Evolutionary conservation across 2,329 filamentous ascomycete genomes (phyloP), one percentile per base, ranked within the genome.

Genomic region (Septoria linicola): DNA sequence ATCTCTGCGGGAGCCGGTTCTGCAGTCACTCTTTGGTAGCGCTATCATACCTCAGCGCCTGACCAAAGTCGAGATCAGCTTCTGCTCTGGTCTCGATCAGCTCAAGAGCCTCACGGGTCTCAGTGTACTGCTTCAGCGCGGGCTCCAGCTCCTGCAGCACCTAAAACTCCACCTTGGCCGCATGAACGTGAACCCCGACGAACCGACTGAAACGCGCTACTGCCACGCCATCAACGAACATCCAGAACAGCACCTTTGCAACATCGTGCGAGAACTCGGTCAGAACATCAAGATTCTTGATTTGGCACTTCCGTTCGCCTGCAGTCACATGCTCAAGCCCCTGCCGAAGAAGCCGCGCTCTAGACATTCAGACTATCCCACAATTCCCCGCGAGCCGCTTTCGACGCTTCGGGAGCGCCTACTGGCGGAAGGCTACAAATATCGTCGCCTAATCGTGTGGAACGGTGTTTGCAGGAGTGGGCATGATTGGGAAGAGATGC

Each of bases 221-320:
- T 23, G 16, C 17, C 25, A 30, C 3, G 32, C 47, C 14, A 54
- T 59, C 17, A 40, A 53, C 11, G 49, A 58, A 14, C 48, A 57
- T 21, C 57, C 58, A 6, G 51, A 58, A 17, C 32, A 52, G 14
- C 60, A 62, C 31, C 42, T 58, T 31, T 64, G 61, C 49, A 54
- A 55, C 40, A 44, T 64, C 16, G 41, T 64, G 14, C 57, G 57
- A 19, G 41, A 50, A 13, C 17, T 55, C 8, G 55, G 54, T 11
- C 19, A 47, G 8, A 52, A 49, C 14, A 55, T 63, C 21, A 57
- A 35, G 27, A 42, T 37, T n/a, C 49, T 63, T 3, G 59, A 63
- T 43, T 36, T 64, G 34, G 57, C 57, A 13, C 20, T 64, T 5
- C 59, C 61, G 5, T 61, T 54, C 27, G 57, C 50, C 3, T 64